These are phyloP conservation scores for Pezicula neosporulosa DNA, from an alignment of 2,329 filamentous ascomycete genomes.

Conservation along the genomic window DNA sequence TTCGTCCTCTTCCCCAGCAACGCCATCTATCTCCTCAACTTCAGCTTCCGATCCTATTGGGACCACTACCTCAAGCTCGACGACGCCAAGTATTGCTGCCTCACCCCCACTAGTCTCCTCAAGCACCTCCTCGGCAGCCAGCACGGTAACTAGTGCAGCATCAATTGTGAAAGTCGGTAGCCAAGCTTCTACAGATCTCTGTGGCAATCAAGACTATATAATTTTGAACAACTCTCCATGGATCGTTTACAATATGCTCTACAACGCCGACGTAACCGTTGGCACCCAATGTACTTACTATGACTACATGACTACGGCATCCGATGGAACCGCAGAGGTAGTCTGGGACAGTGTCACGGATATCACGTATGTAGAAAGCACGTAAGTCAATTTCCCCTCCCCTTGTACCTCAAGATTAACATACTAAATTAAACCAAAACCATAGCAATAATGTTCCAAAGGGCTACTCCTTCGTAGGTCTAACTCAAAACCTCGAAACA, in stretches of 20 bases:
- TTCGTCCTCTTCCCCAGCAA: no score
- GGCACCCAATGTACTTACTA: conserved; percentile 39
- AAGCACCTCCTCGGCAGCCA: no score
- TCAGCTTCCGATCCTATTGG: no score
- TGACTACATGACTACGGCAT: conserved; percentile 25
- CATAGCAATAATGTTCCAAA: conserved; percentile 33
- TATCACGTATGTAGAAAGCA: conserved; percentile 32
- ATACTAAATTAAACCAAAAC: not conserved
- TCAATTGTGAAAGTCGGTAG: no score
- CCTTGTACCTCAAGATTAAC: not conserved
- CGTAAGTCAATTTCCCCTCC: not conserved
- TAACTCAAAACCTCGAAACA: conserved; percentile 39
- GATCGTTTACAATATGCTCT: conserved; percentile 45
- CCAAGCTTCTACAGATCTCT: conserved; percentile 12
- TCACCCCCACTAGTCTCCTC: no score
- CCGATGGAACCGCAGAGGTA: conserved; percentile 31
- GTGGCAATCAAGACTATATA: conserved; percentile 22
- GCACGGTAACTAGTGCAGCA: no score
- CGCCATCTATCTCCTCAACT: no score
- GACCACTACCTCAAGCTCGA: no score
- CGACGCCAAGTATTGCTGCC: no score
- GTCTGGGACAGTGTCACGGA: conserved; percentile 35
- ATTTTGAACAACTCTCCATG: conserved; percentile 36
- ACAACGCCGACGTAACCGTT: conserved; percentile 34
- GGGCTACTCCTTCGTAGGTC: conserved; percentile 40